Conservation (phyloP, 441 rosid genomes). For the Erodium trifolium region DNA sequence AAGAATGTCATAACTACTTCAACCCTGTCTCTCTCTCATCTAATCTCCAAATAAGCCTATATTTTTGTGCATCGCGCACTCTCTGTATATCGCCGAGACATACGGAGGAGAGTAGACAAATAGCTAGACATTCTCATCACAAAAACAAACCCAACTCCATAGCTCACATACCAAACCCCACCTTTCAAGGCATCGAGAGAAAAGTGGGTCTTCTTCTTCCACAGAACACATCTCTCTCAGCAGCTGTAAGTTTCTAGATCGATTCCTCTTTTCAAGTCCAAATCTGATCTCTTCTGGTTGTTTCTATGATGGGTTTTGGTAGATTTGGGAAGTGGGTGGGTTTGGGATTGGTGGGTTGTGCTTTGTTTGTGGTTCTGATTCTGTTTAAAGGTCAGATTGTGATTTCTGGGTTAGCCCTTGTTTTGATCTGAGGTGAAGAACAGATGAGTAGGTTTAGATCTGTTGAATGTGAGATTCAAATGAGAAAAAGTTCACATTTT, state of each 20-base stretch:
- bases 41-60: background rate
- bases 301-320: background rate
- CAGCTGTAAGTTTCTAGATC: background rate
- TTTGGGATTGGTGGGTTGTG: too few relatives aligned
- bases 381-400: background rate
- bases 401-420: background rate
- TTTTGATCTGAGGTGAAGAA: background rate
- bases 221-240: background rate
- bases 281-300: background rate
- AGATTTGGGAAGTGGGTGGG: background rate
- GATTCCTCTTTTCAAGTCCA: background rate
- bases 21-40: background rate
- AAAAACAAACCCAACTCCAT: too few relatives aligned
- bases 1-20: background rate
- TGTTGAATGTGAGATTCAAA: background rate
- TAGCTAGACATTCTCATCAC: background rate
- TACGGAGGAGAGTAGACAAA: background rate
- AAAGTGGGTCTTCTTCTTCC: background rate
- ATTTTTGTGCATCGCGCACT: background rate
- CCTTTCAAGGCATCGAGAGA: background rate
- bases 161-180: background rate
- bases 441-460: background rate
- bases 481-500: background rate
- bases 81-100: background rate
- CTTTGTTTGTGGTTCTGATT: background rate